Percentiles rank a stretch among this genome's conserved stretches.
Evolutionary conservation across 768 basidiomycete species (phyloP).

Genomic region (Boletus edulis): DNA sequence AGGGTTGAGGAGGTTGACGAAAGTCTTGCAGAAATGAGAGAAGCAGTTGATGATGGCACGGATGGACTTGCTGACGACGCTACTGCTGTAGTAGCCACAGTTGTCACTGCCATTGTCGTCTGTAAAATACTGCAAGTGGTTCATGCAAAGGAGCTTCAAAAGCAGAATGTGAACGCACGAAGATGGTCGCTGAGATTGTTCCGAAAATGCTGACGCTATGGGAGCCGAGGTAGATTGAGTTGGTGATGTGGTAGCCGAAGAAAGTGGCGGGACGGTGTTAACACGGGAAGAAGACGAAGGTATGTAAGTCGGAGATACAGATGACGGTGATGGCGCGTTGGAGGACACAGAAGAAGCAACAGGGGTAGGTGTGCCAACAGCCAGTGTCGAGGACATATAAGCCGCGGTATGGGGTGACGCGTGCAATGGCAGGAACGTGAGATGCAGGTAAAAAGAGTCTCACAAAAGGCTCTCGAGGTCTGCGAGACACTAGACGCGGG

Average conservation of each 20-base stretch:
- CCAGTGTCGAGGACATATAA: constrained; percentile 22
- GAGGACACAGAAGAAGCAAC: constrained; percentile 7
- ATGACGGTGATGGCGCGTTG: constrained; percentile 8
- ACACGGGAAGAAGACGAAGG: constrained; percentile 9
- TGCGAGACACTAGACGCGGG: not conserved
- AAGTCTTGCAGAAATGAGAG: constrained; percentile 5
- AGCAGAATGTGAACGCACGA: constrained; percentile 23
- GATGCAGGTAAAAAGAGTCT: constrained; percentile 7
- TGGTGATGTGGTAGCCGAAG: constrained; percentile 22
- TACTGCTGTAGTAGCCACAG: constrained; percentile 4
- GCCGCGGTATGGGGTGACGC: constrained; percentile 6
- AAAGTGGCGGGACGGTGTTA: constrained; percentile 19
- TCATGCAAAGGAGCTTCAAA: constrained; percentile 11
- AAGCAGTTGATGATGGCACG: constrained; percentile 1
- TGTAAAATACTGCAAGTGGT: constrained; percentile 13
- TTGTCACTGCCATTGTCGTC: constrained; percentile 12
- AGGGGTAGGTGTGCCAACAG: constrained; percentile 11
- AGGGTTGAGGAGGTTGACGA: constrained; percentile 12
- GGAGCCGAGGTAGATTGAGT: constrained; percentile 9
- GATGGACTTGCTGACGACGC: constrained; percentile 18
- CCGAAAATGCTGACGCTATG: constrained; percentile 8
- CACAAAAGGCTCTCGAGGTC: not conserved
- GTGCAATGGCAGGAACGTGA: constrained; percentile 7
- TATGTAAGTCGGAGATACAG: not conserved
- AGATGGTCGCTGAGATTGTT: constrained; percentile 12